A percentile compares a stretch with the other conserved stretches of the same genome.
phyloP scores from a whole-genome alignment of 2,329 filamentous ascomycete genomes.

The Colletotrichum echinochloae region DNA sequence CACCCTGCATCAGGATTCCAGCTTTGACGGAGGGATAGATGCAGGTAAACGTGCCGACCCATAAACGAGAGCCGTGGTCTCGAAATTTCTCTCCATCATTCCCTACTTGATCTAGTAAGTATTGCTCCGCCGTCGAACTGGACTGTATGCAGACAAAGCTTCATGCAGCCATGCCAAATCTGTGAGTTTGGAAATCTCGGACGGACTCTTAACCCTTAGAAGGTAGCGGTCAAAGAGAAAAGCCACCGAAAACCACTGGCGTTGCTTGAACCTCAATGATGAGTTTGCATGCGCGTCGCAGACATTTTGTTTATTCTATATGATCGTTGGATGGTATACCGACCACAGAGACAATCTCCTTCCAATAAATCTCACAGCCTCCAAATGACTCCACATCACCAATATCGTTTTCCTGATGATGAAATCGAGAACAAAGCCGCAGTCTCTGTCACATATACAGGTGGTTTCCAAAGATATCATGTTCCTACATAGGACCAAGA shows the following conservation, averaged over 20 bases:
- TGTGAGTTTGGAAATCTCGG: not conserved
- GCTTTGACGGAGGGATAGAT: not conserved
- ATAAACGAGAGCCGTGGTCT: not conserved
- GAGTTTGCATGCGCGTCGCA: not conserved
- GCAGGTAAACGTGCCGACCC: too few species aligned
- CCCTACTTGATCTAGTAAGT: not conserved
- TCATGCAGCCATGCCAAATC: too few species aligned
- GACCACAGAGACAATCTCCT: too few species aligned
- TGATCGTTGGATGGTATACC: not conserved
- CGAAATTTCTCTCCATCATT: not conserved
- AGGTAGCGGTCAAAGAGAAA: not conserved
- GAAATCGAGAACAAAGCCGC: not conserved
- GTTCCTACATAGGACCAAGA: not conserved
- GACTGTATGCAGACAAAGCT: too few species aligned
- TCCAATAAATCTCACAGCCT: not conserved
- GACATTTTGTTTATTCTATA: too few species aligned
- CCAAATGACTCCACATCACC: not conserved
- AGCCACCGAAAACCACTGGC: not conserved
- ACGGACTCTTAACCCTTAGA: not conserved
- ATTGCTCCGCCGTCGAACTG: not conserved
- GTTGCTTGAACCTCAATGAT: rapidly evolving
- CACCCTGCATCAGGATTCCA: not conserved
- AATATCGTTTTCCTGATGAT: not conserved
- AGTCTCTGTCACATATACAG: not conserved
- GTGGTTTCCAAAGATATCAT: not conserved